Conservation (phyloP, 257 asterid species). For the Solanum chaucha region DNA sequence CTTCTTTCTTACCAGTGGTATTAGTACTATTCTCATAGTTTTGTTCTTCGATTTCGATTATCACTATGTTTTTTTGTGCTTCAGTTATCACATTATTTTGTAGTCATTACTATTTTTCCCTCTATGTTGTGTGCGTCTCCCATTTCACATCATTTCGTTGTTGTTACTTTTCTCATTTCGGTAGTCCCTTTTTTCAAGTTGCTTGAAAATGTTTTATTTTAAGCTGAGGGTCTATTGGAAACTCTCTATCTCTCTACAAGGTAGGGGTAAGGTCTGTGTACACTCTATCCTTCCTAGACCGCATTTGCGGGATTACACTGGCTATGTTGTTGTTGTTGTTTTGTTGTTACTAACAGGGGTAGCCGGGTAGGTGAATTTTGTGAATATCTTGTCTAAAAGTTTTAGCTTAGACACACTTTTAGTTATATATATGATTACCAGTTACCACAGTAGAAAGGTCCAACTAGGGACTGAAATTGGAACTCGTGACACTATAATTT, state of each 20-base stretch:
- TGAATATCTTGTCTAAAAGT: not conserved
- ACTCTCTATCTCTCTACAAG: not conserved
- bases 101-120: not conserved
- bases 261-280: not conserved
- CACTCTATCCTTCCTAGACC: not conserved
- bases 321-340: not conserved
- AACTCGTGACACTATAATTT: not conserved
- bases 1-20: not conserved
- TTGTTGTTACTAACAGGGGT: not conserved
- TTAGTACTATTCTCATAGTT: not conserved
- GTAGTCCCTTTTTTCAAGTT: not conserved
- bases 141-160: not conserved
- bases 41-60: not conserved
- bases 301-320: not conserved
- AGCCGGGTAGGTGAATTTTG: no score
- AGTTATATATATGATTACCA: not conserved
- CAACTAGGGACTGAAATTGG: not conserved
- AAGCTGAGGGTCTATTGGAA: not conserved
- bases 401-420: not conserved
- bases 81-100: not conserved
- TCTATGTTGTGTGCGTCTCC: not conserved
- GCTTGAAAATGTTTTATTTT: not conserved
- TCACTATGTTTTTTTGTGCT: not conserved
- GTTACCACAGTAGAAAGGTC: not conserved
- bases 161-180: not conserved